A percentile compares a stretch with the other conserved stretches of the same genome.
phyloP scores from a whole-genome alignment of 257 asterid genomes.

The Knoxia roxburghii region DNA sequence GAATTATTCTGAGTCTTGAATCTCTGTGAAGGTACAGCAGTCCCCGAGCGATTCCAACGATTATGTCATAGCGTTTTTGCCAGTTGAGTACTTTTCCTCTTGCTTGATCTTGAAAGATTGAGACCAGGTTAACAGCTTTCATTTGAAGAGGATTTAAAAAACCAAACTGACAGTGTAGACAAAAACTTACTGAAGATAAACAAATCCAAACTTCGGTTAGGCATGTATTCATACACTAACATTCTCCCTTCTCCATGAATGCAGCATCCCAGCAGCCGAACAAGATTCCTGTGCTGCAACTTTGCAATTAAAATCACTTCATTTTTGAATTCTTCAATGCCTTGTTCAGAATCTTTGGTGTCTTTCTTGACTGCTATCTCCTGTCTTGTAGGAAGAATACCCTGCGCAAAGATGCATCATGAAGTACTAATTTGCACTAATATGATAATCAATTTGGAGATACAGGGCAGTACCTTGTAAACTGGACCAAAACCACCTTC shows the following conservation, averaged over 20 bases:
- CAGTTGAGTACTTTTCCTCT: constrained; percentile 15
- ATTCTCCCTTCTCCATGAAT: constrained; percentile 23
- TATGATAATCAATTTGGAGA: background rate
- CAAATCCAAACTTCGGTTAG: constrained; percentile 23
- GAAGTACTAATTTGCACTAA: background rate
- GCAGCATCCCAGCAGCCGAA: constrained; percentile 25
- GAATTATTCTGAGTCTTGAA: constrained; percentile 30
- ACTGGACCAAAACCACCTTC: constrained; percentile 51
- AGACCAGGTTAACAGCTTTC: background rate
- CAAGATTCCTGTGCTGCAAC: constrained; percentile 28
- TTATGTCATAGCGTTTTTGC: constrained; percentile 21
- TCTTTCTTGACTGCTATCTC: constrained; percentile 27
- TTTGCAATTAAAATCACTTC: constrained; percentile 25
- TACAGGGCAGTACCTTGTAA: constrained; percentile 22
- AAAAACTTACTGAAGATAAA: constrained; percentile 24
- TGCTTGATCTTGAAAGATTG: constrained; percentile 19
- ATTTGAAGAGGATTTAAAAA: background rate
- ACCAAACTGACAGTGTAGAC: background rate
- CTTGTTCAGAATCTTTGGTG: constrained; percentile 27
- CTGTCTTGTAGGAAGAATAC: constrained; percentile 16
- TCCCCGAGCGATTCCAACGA: constrained; percentile 23
- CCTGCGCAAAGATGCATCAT: constrained; percentile 6
- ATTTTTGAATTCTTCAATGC: constrained; percentile 27
- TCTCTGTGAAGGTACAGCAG: constrained; percentile 25
- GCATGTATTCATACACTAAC: constrained; percentile 26